A percentile compares a stretch with the other conserved stretches of the same genome.
These are phyloP conservation scores for Ormosia emarginata DNA, from an alignment of 306 rosid genomes.

Conservation along the genomic window DNA sequence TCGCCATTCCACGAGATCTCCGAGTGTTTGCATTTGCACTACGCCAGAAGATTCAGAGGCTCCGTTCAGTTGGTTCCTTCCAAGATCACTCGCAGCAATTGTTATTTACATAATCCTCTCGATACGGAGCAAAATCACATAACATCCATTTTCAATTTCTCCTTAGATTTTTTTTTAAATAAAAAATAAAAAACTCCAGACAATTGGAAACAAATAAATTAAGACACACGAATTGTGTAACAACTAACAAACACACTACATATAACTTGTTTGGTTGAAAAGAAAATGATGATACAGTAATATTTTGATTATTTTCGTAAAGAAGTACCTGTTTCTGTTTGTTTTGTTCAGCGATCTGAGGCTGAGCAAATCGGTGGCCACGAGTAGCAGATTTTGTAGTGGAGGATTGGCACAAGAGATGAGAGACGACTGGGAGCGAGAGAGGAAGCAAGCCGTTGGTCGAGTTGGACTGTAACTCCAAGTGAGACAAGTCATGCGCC, in stretches of 20 bases:
- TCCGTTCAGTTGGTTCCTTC: neutral
- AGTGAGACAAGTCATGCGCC: too few relatives aligned
- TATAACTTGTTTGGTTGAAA: neutral
- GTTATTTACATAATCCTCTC: too few relatives aligned
- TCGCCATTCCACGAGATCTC: too few relatives aligned
- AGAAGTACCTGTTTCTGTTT: neutral
- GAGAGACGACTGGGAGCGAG: too few relatives aligned
- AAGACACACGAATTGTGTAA: too few relatives aligned
- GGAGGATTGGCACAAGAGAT: neutral
- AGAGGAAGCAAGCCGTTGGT: too few relatives aligned
- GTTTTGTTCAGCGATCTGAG: neutral
- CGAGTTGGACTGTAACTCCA: too few relatives aligned
- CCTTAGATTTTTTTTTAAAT: too few relatives aligned
- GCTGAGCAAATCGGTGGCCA: neutral
- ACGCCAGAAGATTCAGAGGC: neutral
- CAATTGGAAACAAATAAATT: neutral
- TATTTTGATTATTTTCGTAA: neutral
- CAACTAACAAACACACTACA: neutral
- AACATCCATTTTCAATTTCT: neutral
- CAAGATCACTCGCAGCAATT: neutral
- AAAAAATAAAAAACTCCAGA: neutral
- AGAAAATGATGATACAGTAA: neutral
- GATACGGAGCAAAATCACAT: too few relatives aligned
- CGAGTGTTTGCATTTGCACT: too few relatives aligned
- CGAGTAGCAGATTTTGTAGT: neutral